Conservation (phyloP, 2,329 filamentous ascomycete species). For the Ascochyta fabae region DNA sequence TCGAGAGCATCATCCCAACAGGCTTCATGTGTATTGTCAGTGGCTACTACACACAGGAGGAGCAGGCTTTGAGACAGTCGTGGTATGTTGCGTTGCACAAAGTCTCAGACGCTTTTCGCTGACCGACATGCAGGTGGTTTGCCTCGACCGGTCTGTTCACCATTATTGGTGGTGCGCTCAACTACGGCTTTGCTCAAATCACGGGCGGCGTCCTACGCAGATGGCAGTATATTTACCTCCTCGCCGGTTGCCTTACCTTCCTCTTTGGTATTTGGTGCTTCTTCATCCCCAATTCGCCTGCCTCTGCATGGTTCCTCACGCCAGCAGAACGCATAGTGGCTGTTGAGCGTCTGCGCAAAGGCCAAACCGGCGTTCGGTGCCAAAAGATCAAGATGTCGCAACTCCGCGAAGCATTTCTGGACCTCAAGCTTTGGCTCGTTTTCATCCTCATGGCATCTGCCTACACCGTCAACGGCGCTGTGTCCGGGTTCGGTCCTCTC, state of each 20-base stretch:
- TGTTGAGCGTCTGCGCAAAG: slow-evolving; percentile 53
- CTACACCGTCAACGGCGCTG: slow-evolving; percentile 63
- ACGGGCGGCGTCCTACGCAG: slow-evolving; percentile 49
- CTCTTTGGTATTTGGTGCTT: slow-evolving; percentile 72
- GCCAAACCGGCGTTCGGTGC: slow-evolving; percentile 60
- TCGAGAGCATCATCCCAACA: slow-evolving; percentile 64
- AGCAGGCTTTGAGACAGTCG: slow-evolving; percentile 61
- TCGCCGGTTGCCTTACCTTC: slow-evolving; percentile 63
- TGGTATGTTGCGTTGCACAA: slow-evolving; percentile 34
- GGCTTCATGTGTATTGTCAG: slow-evolving; percentile 63
- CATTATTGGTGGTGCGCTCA: slow-evolving; percentile 42
- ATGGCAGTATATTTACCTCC: slow-evolving; percentile 73
- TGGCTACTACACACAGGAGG: slow-evolving; percentile 50
- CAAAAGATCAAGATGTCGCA: slow-evolving; percentile 61
- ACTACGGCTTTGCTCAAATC: slow-evolving; percentile 50
- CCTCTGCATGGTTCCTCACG: slow-evolving; percentile 72
- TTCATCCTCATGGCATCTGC: slow-evolving; percentile 54
- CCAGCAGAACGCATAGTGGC: slow-evolving; percentile 66
- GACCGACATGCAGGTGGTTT: slow-evolving; percentile 59
- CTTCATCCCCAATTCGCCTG: slow-evolving; percentile 68
- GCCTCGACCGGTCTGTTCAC: slow-evolving; percentile 57
- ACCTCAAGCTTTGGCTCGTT: slow-evolving; percentile 53
- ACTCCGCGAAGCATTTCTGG: slow-evolving; percentile 55
- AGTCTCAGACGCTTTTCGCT: neutral
- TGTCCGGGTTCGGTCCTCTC: slow-evolving; percentile 48